Conservation (phyloP, 148 eudicot genomes). For the Rhododendron molle region DNA sequence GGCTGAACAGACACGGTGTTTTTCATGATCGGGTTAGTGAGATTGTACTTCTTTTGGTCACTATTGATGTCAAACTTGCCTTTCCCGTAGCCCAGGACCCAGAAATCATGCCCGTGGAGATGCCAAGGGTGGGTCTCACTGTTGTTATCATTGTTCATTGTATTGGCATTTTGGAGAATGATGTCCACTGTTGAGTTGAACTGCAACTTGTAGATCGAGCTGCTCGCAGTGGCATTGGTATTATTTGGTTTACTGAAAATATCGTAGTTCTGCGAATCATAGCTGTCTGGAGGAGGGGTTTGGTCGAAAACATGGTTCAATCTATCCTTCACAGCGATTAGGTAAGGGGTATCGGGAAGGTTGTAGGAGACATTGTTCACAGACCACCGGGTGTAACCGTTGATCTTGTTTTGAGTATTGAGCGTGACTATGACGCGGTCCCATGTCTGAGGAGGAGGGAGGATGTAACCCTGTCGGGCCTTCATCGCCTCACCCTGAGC, state of each 20-base stretch:
- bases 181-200: conserved; percentile 59
- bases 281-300: conserved; percentile 46
- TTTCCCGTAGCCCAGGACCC: conserved; percentile 67
- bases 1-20: conserved; percentile 68
- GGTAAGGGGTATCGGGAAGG: conserved; percentile 76
- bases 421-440: conserved; percentile 59
- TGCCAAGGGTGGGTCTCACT: conserved; percentile 97
- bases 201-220: conserved; percentile 41
- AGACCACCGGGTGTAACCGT: conserved; percentile 49
- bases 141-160: conserved; percentile 26
- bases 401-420: conserved; percentile 63
- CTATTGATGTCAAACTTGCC: conserved; percentile 48
- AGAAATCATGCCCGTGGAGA: conserved; percentile 76
- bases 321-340: conserved; percentile 51
- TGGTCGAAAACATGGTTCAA: conserved; percentile 47
- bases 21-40: conserved; percentile 52
- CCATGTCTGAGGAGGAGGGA: conserved; percentile 44
- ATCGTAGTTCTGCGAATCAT: conserved; percentile 16
- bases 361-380: conserved; percentile 67
- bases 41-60: conserved; percentile 46
- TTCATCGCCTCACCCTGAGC: conserved; percentile 52
- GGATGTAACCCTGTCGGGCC: conserved; percentile 39
- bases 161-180: conserved; percentile 65
- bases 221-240: conserved; percentile 51
- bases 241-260: conserved; percentile 31